Evolutionary conservation across 768 basidiomycete species (phyloP).

Genomic region (Artomyces pyxidatus): DNA sequence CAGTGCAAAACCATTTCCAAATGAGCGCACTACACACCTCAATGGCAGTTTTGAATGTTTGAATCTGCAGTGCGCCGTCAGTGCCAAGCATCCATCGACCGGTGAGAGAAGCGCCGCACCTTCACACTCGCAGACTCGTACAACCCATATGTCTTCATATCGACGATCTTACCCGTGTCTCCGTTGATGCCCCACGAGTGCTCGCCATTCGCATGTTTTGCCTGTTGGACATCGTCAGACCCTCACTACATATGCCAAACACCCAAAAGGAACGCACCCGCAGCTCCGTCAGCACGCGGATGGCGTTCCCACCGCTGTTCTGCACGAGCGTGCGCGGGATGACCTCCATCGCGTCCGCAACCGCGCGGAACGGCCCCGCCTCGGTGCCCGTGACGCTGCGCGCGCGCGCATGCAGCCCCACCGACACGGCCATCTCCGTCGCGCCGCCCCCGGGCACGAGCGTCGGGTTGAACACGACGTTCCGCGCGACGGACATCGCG

Average conservation of each 20-base stretch:
- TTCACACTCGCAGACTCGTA: conserved; percentile 97
- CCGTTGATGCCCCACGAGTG: conserved; percentile 93
- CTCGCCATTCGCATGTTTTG: conserved; percentile 91
- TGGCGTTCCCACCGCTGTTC: conserved; percentile 93
- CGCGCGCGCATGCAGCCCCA: conserved; percentile 76
- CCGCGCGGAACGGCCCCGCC: conserved; percentile 85
- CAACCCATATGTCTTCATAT: conserved; percentile 92
- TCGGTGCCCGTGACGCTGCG: conserved; percentile 80
- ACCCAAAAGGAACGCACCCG: conserved; percentile 45
- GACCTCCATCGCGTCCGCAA: conserved; percentile 95
- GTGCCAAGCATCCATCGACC: conserved; percentile 6
- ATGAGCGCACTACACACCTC: conserved; percentile 44
- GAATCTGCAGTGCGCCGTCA: too few relatives aligned
- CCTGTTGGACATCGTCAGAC: conserved; percentile 39
- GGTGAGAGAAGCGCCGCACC: conserved; percentile 27
- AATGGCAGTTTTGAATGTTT: conserved; percentile 95
- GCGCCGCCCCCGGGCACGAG: conserved; percentile 97
- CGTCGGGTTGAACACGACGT: conserved; percentile 90
- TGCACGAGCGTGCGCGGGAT: conserved; percentile 93
- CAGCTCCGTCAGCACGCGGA: conserved; percentile 86
- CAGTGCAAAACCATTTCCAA: neutral
- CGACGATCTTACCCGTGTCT: conserved; percentile 90
- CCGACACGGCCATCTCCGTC: conserved; percentile 95
- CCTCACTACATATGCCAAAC: neutral
- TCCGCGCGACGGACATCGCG: conserved; percentile 95